Evolutionary conservation across 306 rosid species (phyloP), one percentile per base, ranked within the genome.

Genomic region (Vicia villosa): DNA sequence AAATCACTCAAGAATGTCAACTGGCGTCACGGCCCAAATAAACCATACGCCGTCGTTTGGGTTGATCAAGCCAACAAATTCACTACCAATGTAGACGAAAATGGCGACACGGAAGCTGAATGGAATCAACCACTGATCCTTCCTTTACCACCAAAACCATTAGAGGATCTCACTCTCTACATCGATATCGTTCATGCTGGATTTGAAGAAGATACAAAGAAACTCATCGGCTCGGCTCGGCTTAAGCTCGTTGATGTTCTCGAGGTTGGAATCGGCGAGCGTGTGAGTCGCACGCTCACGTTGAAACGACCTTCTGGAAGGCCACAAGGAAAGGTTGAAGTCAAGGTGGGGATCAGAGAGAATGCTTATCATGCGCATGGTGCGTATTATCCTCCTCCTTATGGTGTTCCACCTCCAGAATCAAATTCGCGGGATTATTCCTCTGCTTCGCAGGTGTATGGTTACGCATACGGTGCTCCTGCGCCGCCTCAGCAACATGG

Each of bases 11-110:
- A 91, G 79, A 91, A 91, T 82, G 83, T 91, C 41, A 91, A 91
- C 76, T 89, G 97, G 97, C 91, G 89, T 32, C 34, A 86, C 73
- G 96, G 97, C 3, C 32, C 74, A 0, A 72, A 74, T 63, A 74
- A 56, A 50, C 92, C 97, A 0, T 91, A 91, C 82, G 96, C 82
- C 79, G 92, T 89, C 76, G 85, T 89, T 5, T 91, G 91, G 90
- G 87, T 87, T 2, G 95, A 89, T 42, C 78, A 94, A 2, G 65
- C 42, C 1, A 71, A 47, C 76, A 89, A 84, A 37, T 58, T 70
- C 60, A 73, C 92, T 34, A 75, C 87, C 15, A 74, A 14, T 0
- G 83, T 87, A 20, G 95, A 89, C 50, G 73, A 73, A 4, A 32
- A 24, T 2, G 89, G 96, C 14, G 91, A 91, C 78, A 79, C 79